A percentile compares a stretch with the other conserved stretches of the same genome.
These are phyloP conservation scores for Akanthomyces lecanii DNA, from an alignment of 2,329 filamentous ascomycete species.

Conservation along the genomic window DNA sequence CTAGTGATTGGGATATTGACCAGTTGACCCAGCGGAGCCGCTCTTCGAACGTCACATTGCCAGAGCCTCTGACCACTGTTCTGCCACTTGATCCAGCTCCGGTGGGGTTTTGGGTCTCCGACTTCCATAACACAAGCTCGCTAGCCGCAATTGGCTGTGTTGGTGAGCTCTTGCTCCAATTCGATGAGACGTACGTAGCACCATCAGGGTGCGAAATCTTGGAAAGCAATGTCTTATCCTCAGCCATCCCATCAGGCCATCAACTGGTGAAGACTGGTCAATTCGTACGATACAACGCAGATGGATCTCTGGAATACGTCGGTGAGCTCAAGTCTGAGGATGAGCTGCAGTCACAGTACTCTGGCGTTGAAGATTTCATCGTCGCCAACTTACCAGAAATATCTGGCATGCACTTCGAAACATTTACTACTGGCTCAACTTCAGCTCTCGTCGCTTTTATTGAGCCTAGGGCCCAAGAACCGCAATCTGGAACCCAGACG, in stretches of 20 bases:
- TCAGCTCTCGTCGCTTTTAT: background rate
- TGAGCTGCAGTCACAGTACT: background rate
- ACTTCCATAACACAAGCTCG: background rate
- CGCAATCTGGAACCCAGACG: background rate
- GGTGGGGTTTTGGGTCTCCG: background rate
- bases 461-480: background rate
- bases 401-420: background rate
- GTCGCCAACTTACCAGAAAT: background rate
- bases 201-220: background rate
- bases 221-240: background rate
- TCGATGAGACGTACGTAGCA: background rate
- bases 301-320: background rate
- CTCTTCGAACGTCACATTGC: background rate
- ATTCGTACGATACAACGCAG: background rate
- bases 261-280: background rate
- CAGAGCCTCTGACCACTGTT: background rate
- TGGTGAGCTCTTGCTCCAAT: constrained; percentile 23
- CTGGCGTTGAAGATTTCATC: background rate
- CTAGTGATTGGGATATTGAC: background rate
- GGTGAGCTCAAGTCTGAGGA: background rate
- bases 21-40: background rate
- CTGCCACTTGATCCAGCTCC: background rate
- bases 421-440: background rate
- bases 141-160: constrained; percentile 18
- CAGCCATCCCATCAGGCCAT: background rate